Percentiles rank a stretch among this genome's conserved stretches.
These are phyloP conservation scores for Penicillium capsulatum DNA, from an alignment of 2,329 filamentous ascomycete species.

Conservation along the genomic window DNA sequence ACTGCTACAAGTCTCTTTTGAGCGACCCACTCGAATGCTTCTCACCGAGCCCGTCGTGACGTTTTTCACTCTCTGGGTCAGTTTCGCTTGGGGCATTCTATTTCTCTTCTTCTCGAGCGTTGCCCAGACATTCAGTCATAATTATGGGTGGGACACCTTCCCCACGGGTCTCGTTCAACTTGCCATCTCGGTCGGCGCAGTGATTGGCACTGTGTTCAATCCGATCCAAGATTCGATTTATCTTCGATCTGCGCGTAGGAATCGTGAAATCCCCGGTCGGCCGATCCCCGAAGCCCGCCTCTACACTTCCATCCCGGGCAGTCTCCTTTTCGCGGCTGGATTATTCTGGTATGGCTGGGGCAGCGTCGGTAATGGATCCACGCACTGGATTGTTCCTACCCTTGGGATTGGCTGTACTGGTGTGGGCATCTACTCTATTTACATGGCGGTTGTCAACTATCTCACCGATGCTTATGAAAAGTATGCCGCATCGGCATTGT, in stretches of 20 bases:
- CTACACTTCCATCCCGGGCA: slow-evolving; percentile 42
- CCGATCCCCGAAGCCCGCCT: slow-evolving; percentile 44
- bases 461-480: slow-evolving; percentile 48
- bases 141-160: slow-evolving; percentile 35
- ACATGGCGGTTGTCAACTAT: slow-evolving; percentile 49
- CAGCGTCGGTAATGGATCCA: slow-evolving; percentile 18
- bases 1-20: slow-evolving; percentile 39
- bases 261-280: slow-evolving; percentile 35
- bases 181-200: slow-evolving; percentile 41
- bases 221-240: slow-evolving; percentile 37
- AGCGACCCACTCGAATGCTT: slow-evolving; percentile 39
- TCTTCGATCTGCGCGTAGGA: slow-evolving; percentile 17
- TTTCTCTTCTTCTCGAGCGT: slow-evolving; percentile 43
- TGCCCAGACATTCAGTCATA: slow-evolving; percentile 38
- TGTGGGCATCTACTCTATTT: slow-evolving; percentile 42
- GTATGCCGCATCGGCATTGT: slow-evolving; percentile 46
- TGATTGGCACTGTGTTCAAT: slow-evolving; percentile 41
- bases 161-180: slow-evolving; percentile 41
- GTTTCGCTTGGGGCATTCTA: slow-evolving; percentile 44
- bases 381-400: slow-evolving; percentile 36
- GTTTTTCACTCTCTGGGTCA: slow-evolving; percentile 45
- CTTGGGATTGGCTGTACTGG: slow-evolving; percentile 36
- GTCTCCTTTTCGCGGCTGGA: slow-evolving; percentile 33
- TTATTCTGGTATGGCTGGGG: slow-evolving; percentile 39
- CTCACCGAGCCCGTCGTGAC: slow-evolving; percentile 42